Percentiles rank a stretch among this genome's conserved stretches.
These are phyloP conservation scores for Ophiostoma sp. DNA, from an alignment of 2,329 filamentous ascomycete species.

Conservation along the genomic window DNA sequence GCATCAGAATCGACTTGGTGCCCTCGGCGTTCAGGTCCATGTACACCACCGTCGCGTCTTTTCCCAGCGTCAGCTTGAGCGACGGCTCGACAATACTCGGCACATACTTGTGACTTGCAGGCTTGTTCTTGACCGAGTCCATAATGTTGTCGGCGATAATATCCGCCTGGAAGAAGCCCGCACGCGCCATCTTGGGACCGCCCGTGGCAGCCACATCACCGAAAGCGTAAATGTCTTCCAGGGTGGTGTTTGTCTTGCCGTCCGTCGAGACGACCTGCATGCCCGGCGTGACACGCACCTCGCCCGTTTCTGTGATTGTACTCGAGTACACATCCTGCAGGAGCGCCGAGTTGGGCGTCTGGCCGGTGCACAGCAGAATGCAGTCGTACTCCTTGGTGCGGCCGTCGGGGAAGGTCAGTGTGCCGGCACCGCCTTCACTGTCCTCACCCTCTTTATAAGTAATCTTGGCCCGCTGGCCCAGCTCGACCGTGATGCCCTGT, in stretches of 20 bases:
- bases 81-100: conserved; percentile 17
- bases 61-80: conserved; percentile 28
- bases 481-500: conserved; percentile 53
- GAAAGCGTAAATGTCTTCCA: conserved; percentile 60
- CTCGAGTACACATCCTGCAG: conserved; percentile 46
- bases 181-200: conserved; percentile 53
- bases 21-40: not conserved
- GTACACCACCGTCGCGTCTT: conserved; percentile 26
- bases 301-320: conserved; percentile 48
- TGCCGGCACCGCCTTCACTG: conserved; percentile 40
- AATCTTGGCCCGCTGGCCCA: conserved; percentile 51
- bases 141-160: conserved; percentile 56
- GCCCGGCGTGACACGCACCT: conserved; percentile 55
- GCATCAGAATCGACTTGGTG: conserved; percentile 16
- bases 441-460: conserved; percentile 35
- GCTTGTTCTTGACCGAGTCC: not conserved
- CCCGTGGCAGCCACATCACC: conserved; percentile 62
- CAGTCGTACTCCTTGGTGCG: conserved; percentile 43
- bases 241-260: conserved; percentile 18
- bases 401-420: conserved; percentile 44
- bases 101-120: conserved; percentile 10
- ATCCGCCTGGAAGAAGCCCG: conserved; percentile 49
- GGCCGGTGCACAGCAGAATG: conserved; percentile 56
- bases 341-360: conserved; percentile 56
- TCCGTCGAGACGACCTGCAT: conserved; percentile 51